phyloP scores from a whole-genome alignment of 208 protist genomes.

The Trypanosoma boissoni region DNA sequence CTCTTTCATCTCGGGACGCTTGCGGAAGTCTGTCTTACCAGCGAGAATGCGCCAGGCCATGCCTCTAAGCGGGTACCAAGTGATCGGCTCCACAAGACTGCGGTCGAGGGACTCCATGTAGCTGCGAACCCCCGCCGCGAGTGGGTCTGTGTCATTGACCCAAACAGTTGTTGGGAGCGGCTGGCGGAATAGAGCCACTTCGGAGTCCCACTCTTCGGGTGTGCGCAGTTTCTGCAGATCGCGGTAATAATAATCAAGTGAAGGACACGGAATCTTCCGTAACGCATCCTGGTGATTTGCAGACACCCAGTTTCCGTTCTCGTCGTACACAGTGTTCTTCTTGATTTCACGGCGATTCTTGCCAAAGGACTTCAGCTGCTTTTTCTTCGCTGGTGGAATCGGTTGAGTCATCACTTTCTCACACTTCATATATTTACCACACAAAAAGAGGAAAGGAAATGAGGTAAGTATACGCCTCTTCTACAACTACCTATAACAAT shows the following conservation, averaged over 20 bases:
- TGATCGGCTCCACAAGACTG: constrained; percentile 66
- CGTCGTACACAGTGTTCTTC: constrained; percentile 48
- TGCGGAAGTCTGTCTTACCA: constrained; percentile 79
- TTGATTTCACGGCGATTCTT: constrained; percentile 57
- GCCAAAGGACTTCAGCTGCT: constrained; percentile 62
- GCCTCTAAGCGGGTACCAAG: constrained; percentile 74
- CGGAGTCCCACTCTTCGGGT: constrained; percentile 38
- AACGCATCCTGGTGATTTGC: constrained; percentile 57
- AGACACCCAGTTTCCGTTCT: constrained; percentile 68
- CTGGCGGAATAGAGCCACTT: constrained; percentile 70
- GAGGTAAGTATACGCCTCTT: background rate
- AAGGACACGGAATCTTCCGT: constrained; percentile 38
- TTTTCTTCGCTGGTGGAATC: constrained; percentile 26
- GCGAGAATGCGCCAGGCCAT: constrained; percentile 82
- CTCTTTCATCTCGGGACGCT: constrained; percentile 52
- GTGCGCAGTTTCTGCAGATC: constrained; percentile 59
- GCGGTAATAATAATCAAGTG: constrained; percentile 70
- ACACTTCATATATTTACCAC: background rate
- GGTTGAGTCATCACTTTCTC: constrained; percentile 1
- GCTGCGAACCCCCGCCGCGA: constrained; percentile 40
- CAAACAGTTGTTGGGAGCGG: constrained; percentile 79
- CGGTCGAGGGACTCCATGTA: constrained; percentile 50
- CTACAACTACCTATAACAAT: no score
- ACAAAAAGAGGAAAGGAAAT: background rate
- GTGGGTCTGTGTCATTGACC: constrained; percentile 81